phyloP scores from a whole-genome alignment of 2,329 filamentous ascomycete species.

The Phaeosphaeria sp. region DNA sequence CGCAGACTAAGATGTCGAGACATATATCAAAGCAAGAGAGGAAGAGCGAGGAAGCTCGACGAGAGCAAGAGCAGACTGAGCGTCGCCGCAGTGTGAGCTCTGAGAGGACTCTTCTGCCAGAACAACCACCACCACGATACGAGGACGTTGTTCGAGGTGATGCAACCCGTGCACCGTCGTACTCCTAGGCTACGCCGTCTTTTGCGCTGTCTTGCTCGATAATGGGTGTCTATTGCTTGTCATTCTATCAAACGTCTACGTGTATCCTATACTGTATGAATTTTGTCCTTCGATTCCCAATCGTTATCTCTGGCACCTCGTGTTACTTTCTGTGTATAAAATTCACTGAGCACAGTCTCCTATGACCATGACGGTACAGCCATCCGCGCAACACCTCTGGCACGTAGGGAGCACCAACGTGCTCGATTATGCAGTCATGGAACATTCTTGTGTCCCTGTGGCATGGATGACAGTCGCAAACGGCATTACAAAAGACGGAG shows the following conservation, averaged over 20 bases:
- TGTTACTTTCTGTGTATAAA: background rate
- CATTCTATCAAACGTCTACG: background rate
- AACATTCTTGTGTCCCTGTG: background rate
- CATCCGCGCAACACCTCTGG: background rate
- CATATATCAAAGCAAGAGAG: conserved; percentile 5
- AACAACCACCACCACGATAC: conserved; percentile 23
- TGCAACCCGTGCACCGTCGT: background rate
- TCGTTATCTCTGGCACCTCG: background rate
- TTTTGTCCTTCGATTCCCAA: background rate
- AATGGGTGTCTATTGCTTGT: no score
- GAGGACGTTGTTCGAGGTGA: conserved; percentile 14
- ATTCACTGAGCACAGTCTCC: background rate
- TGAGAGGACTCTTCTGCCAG: conserved; percentile 12
- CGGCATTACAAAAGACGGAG: background rate
- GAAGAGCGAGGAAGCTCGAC: conserved; percentile 19
- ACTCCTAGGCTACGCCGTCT: no score
- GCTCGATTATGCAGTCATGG: background rate
- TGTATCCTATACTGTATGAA: background rate
- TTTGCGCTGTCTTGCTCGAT: no score
- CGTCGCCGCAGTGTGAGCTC: conserved; percentile 20
- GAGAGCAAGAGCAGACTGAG: conserved; percentile 9
- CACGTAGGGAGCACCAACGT: background rate
- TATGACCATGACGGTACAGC: background rate
- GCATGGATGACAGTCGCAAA: background rate
- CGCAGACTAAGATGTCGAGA: conserved; percentile 10